These are phyloP conservation scores for Pichia thaimueangensis DNA, from an alignment of 805 yeast species.

Conservation along the genomic window DNA sequence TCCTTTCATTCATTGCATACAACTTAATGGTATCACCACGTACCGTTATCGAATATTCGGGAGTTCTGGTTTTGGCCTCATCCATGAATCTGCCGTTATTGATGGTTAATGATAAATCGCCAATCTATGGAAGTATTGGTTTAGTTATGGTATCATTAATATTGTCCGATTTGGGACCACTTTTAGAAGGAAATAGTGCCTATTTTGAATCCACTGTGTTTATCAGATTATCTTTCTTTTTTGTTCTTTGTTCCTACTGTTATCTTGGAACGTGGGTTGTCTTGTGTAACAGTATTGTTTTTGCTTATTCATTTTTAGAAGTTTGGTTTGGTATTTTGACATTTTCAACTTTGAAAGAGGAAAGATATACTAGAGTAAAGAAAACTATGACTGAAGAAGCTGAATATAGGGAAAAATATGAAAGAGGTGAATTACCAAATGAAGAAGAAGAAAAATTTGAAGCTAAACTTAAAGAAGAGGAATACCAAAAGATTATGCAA, in stretches of 20 bases:
- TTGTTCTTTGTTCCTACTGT: constrained; percentile 43
- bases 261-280: constrained; percentile 39
- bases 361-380: constrained; percentile 45
- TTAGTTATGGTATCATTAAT: constrained; percentile 40
- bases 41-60: constrained; percentile 25
- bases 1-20: constrained; percentile 21
- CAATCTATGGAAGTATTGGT: constrained; percentile 41
- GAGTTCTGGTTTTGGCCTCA: constrained; percentile 23
- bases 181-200: constrained; percentile 35
- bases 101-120: constrained; percentile 27
- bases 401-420: constrained; percentile 22
- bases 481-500: constrained; percentile 27
- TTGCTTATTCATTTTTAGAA: constrained; percentile 55
- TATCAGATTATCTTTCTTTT: constrained; percentile 43
- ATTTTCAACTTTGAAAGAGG: constrained; percentile 59
- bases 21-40: constrained; percentile 21
- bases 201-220: constrained; percentile 62
- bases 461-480: constrained; percentile 23
- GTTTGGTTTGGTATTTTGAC: constrained; percentile 64
- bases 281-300: constrained; percentile 57
- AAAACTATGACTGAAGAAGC: constrained; percentile 16
- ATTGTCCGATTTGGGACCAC: constrained; percentile 52
- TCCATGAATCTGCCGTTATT: constrained; percentile 31
- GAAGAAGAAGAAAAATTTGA: constrained; percentile 20
- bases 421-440: constrained; percentile 23